These are phyloP conservation scores for Babesia sp. DNA, from an alignment of 169 alveolate species.

Conservation along the genomic window DNA sequence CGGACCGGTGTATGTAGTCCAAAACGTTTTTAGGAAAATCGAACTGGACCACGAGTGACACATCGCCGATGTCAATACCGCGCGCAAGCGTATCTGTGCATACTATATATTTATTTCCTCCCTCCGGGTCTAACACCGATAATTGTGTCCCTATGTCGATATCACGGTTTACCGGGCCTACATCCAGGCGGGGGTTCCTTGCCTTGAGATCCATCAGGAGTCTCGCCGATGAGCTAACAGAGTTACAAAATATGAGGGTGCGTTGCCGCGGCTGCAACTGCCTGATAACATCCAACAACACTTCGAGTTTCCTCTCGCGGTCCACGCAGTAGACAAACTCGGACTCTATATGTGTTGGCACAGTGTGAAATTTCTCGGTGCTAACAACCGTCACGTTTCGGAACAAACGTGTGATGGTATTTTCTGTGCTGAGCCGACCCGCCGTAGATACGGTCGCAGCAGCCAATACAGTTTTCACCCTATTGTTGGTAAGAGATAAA, in stretches of 20 bases:
- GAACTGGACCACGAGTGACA: slow-evolving; percentile 91
- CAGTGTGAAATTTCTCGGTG: not conserved
- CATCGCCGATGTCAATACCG: slow-evolving; percentile 96
- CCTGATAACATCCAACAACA: not conserved
- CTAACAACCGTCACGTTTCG: not conserved
- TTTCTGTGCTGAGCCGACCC: slow-evolving; percentile 23
- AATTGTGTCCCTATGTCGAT: slow-evolving; percentile 16
- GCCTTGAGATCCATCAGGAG: not conserved
- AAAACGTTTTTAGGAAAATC: slow-evolving; percentile 91
- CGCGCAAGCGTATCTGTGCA: slow-evolving; percentile 96
- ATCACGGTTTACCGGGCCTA: slow-evolving; percentile 13
- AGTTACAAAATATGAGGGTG: slow-evolving; percentile 15
- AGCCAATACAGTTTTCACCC: slow-evolving; percentile 15
- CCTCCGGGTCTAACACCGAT: slow-evolving; percentile 14
- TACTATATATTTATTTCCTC: slow-evolving; percentile 74
- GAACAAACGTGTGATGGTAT: slow-evolving; percentile 15
- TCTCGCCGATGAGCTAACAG: not conserved
- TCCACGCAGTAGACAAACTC: slow-evolving; percentile 20
- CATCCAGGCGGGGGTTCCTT: slow-evolving; percentile 4
- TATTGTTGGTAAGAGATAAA: not conserved
- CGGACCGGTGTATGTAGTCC: slow-evolving; percentile 95
- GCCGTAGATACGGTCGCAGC: slow-evolving; percentile 42
- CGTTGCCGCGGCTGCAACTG: slow-evolving; percentile 10
- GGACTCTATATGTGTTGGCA: slow-evolving; percentile 15
- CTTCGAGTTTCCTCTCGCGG: slow-evolving; percentile 1